Percentiles rank a stretch among this genome's conserved stretches.
Conservation (phyloP, 2,329 filamentous ascomycete genomes). For the Alternaria consortialis region DNA sequence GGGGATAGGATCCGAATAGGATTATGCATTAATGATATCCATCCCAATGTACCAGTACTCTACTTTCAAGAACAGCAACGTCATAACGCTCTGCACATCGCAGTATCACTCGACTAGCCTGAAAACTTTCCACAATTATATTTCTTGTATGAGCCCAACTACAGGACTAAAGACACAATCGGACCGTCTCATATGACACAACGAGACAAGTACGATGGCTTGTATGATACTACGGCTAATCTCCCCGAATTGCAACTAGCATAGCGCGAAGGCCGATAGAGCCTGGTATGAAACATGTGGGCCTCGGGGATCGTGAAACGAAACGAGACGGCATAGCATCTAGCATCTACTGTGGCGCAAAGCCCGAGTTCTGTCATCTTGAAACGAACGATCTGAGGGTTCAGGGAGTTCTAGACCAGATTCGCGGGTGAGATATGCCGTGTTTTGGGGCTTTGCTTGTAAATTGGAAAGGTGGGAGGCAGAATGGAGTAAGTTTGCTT, state of each 20-base stretch:
- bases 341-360: neutral
- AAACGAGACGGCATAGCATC: neutral
- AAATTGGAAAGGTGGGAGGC: neutral
- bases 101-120: neutral
- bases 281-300: constrained; percentile 3
- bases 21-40: constrained; percentile 6
- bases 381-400: constrained; percentile 3
- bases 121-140: neutral
- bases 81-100: neutral
- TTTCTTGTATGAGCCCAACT: neutral
- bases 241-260: neutral
- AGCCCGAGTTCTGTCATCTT: neutral
- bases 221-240: neutral
- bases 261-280: neutral
- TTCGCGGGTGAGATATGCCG: neutral
- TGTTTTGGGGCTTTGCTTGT: neutral
- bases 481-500: neutral
- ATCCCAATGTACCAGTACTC: neutral
- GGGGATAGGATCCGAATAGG: neutral
- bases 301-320: neutral
- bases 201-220: neutral
- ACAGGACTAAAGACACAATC: neutral
- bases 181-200: neutral
- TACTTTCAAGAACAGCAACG: neutral
- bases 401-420: neutral